A percentile compares a stretch with the other conserved stretches of the same genome.
These are phyloP conservation scores for Nicotiana benthamiana DNA, from an alignment of 257 asterid species.

Conservation along the genomic window DNA sequence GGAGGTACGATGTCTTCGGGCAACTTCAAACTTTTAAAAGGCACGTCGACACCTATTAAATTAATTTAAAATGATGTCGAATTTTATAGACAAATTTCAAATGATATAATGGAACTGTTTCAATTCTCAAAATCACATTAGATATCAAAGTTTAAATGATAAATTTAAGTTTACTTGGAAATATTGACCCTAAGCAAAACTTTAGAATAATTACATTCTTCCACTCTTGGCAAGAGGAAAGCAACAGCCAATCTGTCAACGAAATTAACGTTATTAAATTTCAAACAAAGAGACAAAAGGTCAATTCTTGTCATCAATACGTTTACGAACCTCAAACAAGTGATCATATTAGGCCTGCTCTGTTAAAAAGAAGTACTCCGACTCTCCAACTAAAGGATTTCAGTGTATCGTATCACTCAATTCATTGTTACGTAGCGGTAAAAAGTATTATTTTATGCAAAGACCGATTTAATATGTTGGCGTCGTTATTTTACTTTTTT, in stretches of 20 bases:
- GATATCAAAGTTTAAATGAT: background rate
- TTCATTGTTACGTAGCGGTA: no score
- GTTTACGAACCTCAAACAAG: constrained; percentile 20
- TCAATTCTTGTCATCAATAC: constrained; percentile 16
- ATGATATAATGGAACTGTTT: no score
- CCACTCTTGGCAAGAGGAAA: background rate
- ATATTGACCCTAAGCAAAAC: background rate
- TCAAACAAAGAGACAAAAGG: constrained; percentile 19
- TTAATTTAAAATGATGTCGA: no score
- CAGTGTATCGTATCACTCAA: no score
- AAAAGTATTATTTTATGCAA: no score
- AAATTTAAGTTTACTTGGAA: background rate
- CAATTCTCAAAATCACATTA: no score
- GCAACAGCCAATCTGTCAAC: background rate
- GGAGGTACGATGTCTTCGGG: background rate
- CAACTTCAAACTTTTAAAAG: no score
- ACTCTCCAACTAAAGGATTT: background rate
- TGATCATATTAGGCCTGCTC: constrained; percentile 7
- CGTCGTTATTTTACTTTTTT: no score
- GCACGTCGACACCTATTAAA: no score
- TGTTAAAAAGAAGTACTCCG: background rate
- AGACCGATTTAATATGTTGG: no score
- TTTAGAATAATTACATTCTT: background rate
- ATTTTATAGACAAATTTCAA: no score
- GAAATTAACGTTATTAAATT: background rate